phyloP scores from a whole-genome alignment of 768 basidiomycete species.

The Lenzites betulinus region DNA sequence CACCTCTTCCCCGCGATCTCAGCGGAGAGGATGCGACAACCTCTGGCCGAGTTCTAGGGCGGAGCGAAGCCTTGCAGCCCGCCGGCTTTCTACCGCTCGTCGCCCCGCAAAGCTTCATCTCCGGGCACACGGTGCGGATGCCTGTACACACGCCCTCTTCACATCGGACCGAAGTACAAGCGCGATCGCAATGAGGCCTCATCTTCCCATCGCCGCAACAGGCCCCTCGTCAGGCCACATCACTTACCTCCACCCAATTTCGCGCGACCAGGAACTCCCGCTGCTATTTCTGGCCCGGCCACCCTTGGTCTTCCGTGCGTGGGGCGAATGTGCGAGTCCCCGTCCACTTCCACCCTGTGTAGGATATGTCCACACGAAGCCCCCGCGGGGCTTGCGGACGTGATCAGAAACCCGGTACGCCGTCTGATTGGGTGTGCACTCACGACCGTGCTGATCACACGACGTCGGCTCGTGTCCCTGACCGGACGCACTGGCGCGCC shows the following conservation, averaged over 20 bases:
- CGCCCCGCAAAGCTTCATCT: neutral
- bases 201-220: constrained; percentile 4
- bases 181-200: constrained; percentile 17
- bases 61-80: neutral
- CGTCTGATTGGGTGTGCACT: constrained; percentile 16
- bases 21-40: neutral
- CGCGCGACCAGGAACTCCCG: neutral
- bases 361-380: neutral
- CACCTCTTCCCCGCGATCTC: neutral
- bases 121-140: constrained; percentile 4
- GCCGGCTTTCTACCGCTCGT: neutral
- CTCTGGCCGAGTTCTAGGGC: constrained; percentile 9
- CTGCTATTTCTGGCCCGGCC: neutral
- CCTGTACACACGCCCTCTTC: constrained; percentile 3
- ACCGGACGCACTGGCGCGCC: neutral
- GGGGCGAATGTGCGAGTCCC: neutral
- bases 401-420: constrained; percentile 14
- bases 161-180: constrained; percentile 17
- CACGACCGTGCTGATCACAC: constrained; percentile 21
- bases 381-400: neutral
- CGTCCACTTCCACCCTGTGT: neutral
- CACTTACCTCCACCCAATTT: neutral
- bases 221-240: neutral
- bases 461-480: constrained; percentile 18
- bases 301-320: neutral